Evolutionary conservation across 441 rosid species (phyloP).

Genomic region (Cnidoscolus chayamansa): DNA sequence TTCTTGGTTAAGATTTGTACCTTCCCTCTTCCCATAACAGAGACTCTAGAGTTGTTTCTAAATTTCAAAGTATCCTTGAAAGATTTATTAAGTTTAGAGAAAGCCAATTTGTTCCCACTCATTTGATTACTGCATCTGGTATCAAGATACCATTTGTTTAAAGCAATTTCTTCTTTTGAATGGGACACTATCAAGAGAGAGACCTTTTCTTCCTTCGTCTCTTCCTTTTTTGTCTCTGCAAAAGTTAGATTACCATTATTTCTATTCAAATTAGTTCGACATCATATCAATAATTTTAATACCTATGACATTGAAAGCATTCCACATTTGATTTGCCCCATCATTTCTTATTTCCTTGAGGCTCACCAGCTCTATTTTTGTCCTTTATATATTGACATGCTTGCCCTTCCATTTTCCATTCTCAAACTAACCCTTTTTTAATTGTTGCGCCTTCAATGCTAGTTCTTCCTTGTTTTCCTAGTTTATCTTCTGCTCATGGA

Average conservation of each 20-base stretch:
- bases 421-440: too few species aligned
- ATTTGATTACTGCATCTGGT: background rate
- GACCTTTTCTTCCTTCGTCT: background rate
- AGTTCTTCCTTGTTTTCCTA: too few species aligned
- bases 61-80: background rate
- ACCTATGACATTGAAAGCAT: background rate
- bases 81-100: background rate
- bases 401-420: too few species aligned
- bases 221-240: background rate
- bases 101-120: background rate
- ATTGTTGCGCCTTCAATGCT: too few species aligned
- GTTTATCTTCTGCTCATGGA: background rate
- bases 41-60: background rate
- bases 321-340: too few species aligned
- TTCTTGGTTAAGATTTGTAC: background rate
- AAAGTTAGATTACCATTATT: background rate
- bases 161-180: background rate
- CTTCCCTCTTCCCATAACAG: background rate
- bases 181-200: background rate
- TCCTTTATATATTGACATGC: too few species aligned
- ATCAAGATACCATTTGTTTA: background rate
- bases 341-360: too few species aligned
- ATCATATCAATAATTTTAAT: background rate
- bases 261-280: background rate
- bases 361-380: too few species aligned